Conservation (phyloP, 2,329 filamentous ascomycete genomes). For the Arthrinium puccinioides region DNA sequence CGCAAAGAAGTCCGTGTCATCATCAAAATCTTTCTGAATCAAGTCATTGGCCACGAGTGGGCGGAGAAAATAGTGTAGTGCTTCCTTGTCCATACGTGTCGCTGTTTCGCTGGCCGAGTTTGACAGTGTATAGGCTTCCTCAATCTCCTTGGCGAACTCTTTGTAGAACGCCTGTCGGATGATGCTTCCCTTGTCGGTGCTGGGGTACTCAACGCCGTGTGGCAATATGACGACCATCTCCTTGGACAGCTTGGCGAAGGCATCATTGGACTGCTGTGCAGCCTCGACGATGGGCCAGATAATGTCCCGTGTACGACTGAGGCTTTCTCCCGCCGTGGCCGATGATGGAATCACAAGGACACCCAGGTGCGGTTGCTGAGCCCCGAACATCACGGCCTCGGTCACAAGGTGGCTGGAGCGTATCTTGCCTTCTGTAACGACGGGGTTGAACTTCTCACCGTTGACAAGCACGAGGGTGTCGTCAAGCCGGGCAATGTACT, state of each 20-base stretch:
- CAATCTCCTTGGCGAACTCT: conserved; percentile 34
- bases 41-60: conserved; percentile 20
- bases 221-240: conserved; percentile 44
- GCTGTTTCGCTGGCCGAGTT: conserved; percentile 14
- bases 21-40: conserved; percentile 13
- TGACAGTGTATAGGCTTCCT: conserved; percentile 25
- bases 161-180: conserved; percentile 42
- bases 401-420: conserved; percentile 36
- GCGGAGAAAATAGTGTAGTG: conserved; percentile 20
- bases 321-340: conserved; percentile 7
- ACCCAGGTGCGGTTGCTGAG: conserved; percentile 38
- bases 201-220: conserved; percentile 30
- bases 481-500: conserved; percentile 27
- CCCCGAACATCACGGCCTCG: conserved; percentile 47
- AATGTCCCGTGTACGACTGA: conserved; percentile 19
- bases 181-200: conserved; percentile 46
- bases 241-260: conserved; percentile 31
- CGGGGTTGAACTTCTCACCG: conserved; percentile 26
- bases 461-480: conserved; percentile 27
- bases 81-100: neutral
- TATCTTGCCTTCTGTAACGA: conserved; percentile 35
- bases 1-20: conserved; percentile 50
- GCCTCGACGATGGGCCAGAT: conserved; percentile 27
- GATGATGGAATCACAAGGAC: conserved; percentile 25
- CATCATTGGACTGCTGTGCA: conserved; percentile 21